Conservation (phyloP, 768 basidiomycete species). For the Psilocybe cyanescens region DNA sequence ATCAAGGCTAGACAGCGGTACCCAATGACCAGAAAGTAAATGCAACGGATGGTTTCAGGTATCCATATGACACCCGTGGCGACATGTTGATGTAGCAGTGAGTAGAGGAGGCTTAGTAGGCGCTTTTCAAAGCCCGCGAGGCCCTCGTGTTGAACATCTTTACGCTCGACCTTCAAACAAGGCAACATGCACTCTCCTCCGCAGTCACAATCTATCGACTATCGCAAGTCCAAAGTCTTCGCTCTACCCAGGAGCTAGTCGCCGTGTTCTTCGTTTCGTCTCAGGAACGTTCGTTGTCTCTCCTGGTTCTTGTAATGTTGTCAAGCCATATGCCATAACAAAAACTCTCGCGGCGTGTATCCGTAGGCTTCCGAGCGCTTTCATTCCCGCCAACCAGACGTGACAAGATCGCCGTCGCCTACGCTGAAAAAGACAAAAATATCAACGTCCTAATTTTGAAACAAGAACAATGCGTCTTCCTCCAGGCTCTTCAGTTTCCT, state of each 20-base stretch:
- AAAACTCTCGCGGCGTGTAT: background rate
- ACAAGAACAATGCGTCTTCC: background rate
- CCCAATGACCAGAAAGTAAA: constrained; percentile 3
- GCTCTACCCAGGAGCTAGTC: background rate
- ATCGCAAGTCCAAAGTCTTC: background rate
- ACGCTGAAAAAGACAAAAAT: background rate
- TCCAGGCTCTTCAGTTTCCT: background rate
- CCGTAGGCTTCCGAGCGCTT: background rate
- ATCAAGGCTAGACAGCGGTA: constrained; percentile 2
- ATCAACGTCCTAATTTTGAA: background rate
- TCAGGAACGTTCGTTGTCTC: background rate
- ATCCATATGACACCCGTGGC: constrained; percentile 4
- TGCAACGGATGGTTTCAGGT: background rate
- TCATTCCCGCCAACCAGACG: background rate
- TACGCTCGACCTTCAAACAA: constrained; percentile 15
- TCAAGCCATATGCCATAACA: background rate
- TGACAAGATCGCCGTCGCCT: background rate
- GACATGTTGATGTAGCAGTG: background rate
- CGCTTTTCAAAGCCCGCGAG: constrained; percentile 20
- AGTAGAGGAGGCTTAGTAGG: constrained; percentile 6
- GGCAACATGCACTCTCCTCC: background rate
- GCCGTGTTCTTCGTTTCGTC: background rate
- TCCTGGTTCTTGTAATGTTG: background rate
- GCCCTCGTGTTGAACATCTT: constrained; percentile 13
- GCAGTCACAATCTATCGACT: background rate